phyloP scores from a whole-genome alignment of 805 yeast genomes.

The Cephaloascus fragrans region DNA sequence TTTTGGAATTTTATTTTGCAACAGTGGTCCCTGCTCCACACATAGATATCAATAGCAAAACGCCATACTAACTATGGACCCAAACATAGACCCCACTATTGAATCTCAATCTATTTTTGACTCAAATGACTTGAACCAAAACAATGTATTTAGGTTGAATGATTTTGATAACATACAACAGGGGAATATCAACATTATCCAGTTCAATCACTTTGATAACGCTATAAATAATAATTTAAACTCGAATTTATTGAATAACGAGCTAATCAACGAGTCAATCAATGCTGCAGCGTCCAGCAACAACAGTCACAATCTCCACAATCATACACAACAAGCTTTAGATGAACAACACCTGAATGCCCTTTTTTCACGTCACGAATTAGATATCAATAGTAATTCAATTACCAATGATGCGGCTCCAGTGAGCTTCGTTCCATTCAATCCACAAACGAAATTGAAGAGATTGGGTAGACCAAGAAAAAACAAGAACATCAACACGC shows the following conservation, averaged over 20 bases:
- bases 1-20: too few relatives aligned
- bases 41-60: too few relatives aligned
- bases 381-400: too few relatives aligned
- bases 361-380: not conserved
- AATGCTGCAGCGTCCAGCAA: not conserved
- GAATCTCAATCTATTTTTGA: constrained; percentile 8
- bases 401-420: not conserved
- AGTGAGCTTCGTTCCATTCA: constrained; percentile 18
- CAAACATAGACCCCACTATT: constrained; percentile 12
- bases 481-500: constrained; percentile 10
- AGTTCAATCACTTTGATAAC: constrained; percentile 7
- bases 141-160: constrained; percentile 6
- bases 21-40: too few relatives aligned
- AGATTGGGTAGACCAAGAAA: constrained; percentile 27
- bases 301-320: not conserved
- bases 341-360: not conserved
- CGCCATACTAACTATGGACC: constrained; percentile 8
- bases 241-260: not conserved
- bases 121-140: constrained; percentile 3
- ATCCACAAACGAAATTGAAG: constrained; percentile 19
- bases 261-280: constrained; percentile 4
- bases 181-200: constrained; percentile 10
- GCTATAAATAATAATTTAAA: not conserved
- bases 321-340: not conserved
- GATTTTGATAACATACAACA: constrained; percentile 7